phyloP scores from a whole-genome alignment of 306 rosid species.

The Psophocarpus tetragonolobus region DNA sequence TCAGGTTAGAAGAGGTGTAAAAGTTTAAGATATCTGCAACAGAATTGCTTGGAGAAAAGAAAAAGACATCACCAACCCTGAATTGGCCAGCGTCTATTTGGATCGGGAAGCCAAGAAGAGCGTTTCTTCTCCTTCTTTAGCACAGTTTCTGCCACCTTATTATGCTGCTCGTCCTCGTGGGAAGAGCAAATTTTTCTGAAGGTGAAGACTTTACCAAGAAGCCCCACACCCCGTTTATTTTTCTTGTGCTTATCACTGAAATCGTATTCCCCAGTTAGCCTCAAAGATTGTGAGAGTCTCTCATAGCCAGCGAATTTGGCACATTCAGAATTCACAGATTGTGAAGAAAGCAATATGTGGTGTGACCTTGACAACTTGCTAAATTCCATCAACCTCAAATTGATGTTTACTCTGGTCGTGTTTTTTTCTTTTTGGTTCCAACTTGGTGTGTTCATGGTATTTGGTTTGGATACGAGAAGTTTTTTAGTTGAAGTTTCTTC shows the following conservation, averaged over 20 bases:
- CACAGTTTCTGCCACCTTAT: not conserved
- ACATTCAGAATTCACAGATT: constrained; percentile 39
- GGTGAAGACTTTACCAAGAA: constrained; percentile 42
- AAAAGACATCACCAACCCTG: constrained; percentile 55
- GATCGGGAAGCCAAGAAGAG: constrained; percentile 69
- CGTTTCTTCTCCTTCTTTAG: constrained; percentile 42
- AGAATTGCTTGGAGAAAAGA: not conserved
- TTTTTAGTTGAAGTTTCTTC: not conserved
- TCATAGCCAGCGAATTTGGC: constrained; percentile 42
- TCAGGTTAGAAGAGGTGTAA: no score
- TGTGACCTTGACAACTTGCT: constrained; percentile 39
- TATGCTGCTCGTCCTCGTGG: not conserved
- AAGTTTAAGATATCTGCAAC: no score
- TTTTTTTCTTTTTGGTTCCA: not conserved
- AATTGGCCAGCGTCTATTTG: constrained; percentile 58
- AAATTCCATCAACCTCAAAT: constrained; percentile 31
- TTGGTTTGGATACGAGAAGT: not conserved
- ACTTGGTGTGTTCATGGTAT: not conserved
- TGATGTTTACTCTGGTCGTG: not conserved
- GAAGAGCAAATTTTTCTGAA: constrained; percentile 27
- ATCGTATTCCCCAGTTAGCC: constrained; percentile 28
- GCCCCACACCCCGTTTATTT: constrained; percentile 29
- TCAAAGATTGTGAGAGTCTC: constrained; percentile 47
- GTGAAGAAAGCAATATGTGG: constrained; percentile 31
- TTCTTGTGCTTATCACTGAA: constrained; percentile 21